phyloP scores from a whole-genome alignment of 2,329 filamentous ascomycete species.

The Sclerotinia nivalis region DNA sequence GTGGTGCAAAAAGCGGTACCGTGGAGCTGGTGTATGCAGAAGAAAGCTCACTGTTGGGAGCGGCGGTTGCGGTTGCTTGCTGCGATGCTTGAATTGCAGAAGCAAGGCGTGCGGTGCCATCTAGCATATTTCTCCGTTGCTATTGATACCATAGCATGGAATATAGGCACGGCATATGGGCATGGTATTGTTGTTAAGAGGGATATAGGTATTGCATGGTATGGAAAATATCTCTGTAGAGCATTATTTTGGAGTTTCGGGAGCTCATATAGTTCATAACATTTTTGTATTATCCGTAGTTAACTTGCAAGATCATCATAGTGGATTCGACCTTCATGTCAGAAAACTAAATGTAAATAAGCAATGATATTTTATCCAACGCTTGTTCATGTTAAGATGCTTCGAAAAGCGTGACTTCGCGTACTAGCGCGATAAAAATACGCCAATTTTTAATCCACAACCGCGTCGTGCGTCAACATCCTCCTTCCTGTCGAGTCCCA shows the following conservation, averaged over 20 bases:
- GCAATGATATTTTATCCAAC: too few relatives aligned
- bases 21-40: constrained; percentile 68
- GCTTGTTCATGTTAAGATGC: neutral
- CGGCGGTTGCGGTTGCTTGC: constrained; percentile 66
- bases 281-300: neutral
- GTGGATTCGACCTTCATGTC: too few relatives aligned
- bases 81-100: constrained; percentile 25
- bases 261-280: neutral
- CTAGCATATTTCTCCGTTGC: neutral
- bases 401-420: constrained; percentile 3
- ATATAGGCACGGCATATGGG: neutral
- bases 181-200: neutral
- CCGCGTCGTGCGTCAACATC: neutral
- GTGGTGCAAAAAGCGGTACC: constrained; percentile 45
- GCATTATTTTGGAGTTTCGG: neutral
- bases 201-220: neutral
- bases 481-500: neutral
- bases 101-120: neutral
- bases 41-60: constrained; percentile 74
- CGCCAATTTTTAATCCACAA: neutral
- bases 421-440: constrained; percentile 10
- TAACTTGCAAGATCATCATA: neutral
- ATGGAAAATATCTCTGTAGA: neutral
- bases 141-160: neutral
- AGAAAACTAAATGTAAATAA: too few relatives aligned